phyloP scores from a whole-genome alignment of 2,329 filamentous ascomycete species.

The Ophiostoma perfectum region DNA sequence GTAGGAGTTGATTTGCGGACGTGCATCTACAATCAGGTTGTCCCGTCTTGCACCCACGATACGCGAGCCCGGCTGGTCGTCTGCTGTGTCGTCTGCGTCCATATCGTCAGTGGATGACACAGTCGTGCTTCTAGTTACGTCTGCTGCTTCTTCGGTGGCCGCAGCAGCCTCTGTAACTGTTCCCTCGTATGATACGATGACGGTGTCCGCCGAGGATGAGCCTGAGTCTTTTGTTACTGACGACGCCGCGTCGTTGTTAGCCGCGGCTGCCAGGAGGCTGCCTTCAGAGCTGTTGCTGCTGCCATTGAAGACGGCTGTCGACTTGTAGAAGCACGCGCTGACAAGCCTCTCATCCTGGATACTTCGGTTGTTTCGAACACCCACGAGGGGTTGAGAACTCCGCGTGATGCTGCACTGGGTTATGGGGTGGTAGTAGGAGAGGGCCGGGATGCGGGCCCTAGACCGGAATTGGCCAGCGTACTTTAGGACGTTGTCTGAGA shows the following conservation, averaged over 20 bases:
- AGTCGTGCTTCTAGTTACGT: conserved; percentile 33
- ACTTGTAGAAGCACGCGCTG: conserved; percentile 82
- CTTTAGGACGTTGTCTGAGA: conserved; percentile 96
- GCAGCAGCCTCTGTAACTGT: conserved; percentile 2
- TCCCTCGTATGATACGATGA: conserved; percentile 17
- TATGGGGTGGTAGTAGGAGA: conserved; percentile 91
- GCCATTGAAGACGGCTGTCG: conserved; percentile 39
- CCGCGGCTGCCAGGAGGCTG: not conserved
- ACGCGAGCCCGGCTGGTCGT: conserved; percentile 56
- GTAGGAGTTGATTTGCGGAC: conserved; percentile 87
- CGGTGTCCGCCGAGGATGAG: conserved; percentile 6
- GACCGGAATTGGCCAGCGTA: conserved; percentile 89
- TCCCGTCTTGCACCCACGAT: conserved; percentile 81
- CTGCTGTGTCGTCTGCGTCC: conserved; percentile 29
- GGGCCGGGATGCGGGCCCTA: conserved; percentile 75
- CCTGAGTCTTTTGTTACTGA: conserved; percentile 21
- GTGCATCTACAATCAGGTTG: conserved; percentile 92
- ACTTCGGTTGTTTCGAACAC: conserved; percentile 79
- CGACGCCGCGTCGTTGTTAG: not conserved
- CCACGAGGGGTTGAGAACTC: conserved; percentile 86
- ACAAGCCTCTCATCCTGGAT: conserved; percentile 94
- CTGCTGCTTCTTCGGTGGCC: conserved; percentile 34
- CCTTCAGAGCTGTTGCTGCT: conserved; percentile 22
- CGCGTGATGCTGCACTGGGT: conserved; percentile 97
- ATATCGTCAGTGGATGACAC: conserved; percentile 46